Conservation (phyloP, 1,139 yeast genomes). For the Yamadazyma membranifaciens region DNA sequence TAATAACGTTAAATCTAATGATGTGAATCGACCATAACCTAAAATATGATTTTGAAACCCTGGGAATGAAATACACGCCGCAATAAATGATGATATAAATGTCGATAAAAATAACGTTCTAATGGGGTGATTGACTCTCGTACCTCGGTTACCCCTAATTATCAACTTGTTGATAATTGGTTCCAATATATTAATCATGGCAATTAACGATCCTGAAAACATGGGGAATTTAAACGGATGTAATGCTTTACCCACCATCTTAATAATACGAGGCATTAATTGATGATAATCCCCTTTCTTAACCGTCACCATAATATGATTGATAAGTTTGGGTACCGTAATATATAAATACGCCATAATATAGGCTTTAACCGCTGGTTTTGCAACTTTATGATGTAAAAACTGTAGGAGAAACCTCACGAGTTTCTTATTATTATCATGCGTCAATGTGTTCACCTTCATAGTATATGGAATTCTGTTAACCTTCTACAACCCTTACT, state of each 20-base stretch:
- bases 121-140: slow-evolving; percentile 14
- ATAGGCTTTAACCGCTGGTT: slow-evolving; percentile 32
- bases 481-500: no score
- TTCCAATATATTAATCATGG: slow-evolving; percentile 32
- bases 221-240: slow-evolving; percentile 32
- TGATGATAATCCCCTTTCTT: slow-evolving; percentile 18
- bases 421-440: slow-evolving; percentile 2
- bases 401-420: slow-evolving; percentile 5
- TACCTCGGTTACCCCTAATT: neutral
- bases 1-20: slow-evolving; percentile 35
- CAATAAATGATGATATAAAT: slow-evolving; percentile 27
- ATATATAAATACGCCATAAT: slow-evolving; percentile 35
- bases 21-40: slow-evolving; percentile 28
- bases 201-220: slow-evolving; percentile 30
- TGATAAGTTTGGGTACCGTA: slow-evolving; percentile 28
- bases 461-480: neutral
- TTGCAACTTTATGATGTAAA: slow-evolving; percentile 15
- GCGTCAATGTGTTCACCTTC: slow-evolving; percentile 1
- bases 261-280: slow-evolving; percentile 16
- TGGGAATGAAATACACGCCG: slow-evolving; percentile 28
- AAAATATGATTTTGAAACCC: slow-evolving; percentile 30
- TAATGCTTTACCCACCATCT: slow-evolving; percentile 21
- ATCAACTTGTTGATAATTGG: slow-evolving; percentile 21
- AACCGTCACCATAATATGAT: slow-evolving; percentile 18
- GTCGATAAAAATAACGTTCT: slow-evolving; percentile 29